Base-by-base conservation (phyloP, 2,329 filamentous ascomycete genomes). In the Alternaria panax region DNA sequence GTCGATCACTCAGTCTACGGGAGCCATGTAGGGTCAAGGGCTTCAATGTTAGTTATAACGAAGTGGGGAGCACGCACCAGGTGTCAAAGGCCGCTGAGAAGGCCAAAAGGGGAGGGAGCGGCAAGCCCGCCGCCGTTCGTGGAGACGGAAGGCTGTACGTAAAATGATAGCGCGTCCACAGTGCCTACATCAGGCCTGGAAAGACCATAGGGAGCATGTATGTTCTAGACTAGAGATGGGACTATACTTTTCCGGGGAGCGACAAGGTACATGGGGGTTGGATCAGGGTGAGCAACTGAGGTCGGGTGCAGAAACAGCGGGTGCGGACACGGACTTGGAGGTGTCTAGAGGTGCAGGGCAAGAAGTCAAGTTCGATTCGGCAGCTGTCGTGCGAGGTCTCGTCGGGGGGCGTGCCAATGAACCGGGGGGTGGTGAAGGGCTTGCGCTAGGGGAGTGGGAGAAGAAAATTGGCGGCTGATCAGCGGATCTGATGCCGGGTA, bases 1-100 rank as follows among this genome's bases (percentile, higher is more conserved):
- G 59, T 56, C 59, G 58, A 63, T 67, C 53, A 58, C 57, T 54
- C 54, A 66, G 54, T 54, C 63, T 53, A 40, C 64, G 64, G 64
- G 63, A 69, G 62, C 69, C 56, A 72, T 68, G 66, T 73, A 71
- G 73, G 72, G 67, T 60, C 67, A 60, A 41, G 65, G 70, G 63
- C 59, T 57, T 57, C 59, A 62, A 67, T 51, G 58, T 69, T 59
- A 68, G 67, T 69, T 71, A 67, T 66, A 67, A 60, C 59, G 56
- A 66, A 62, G 57, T 65, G 57, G 57, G 54, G 63, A 69, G 74
- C 75, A 78, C 75, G 72, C 64, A 75, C 74, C 74, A 75, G 40
- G 69, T 66, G 71, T 71, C 64, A 66, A 64, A 70, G 50, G 57
- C 63, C 63, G 66, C 63, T 54, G 64, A 56, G 34, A 57, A 61